Evolutionary conservation across 208 protist genomes (phyloP), one percentile per base, ranked within the genome.

Genomic region (Phytomonas sp.): DNA sequence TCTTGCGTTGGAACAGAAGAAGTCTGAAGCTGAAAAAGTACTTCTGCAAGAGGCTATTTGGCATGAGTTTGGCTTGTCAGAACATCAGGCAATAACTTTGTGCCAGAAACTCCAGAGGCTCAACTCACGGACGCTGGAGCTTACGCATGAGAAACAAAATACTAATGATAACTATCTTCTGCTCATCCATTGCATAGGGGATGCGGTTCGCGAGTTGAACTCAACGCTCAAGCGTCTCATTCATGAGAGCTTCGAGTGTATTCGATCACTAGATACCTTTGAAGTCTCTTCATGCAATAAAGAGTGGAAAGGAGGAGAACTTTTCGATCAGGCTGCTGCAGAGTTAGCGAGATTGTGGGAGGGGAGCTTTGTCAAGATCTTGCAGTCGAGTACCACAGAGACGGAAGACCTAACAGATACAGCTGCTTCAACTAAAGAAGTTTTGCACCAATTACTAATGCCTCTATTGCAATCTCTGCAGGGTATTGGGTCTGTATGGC

Each of bases 21-120:
- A 29, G 62, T 70, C 67, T 40, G 73, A 90, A 12, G 74, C 23
- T 31, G 77, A 65, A 0, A 71, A 73, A 36, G 67, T 66, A 12
- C 45, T 34, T 26, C 59, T 86, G 59, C 66, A 87, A 45, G 66
- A 31, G 23, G 69, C 76, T n/a, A 59, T 82, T 10, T 49, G 40
- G 40, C 40, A 19, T 49, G 40, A 49, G 40, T 49, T 49, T 49
- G 40, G 40, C 40, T 16, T 49, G 40, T 49, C 40, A 16, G 40
- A 49, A 12, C 40, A 49, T 4, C 40, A 49, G 40, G 40, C 40
- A 19, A 12, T 16, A 49, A 12, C 40, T 6, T 29, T 67, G 3
- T 12, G 34, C 60, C 70, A 82, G 67, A 74, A 82, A 76, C 61
- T 73, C 29, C 56, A 32, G 11, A 29, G 31, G 1, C 1, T 79